Evolutionary conservation across 1,139 yeast genomes (phyloP).

Genomic region (Yamadazyma mexicana): DNA sequence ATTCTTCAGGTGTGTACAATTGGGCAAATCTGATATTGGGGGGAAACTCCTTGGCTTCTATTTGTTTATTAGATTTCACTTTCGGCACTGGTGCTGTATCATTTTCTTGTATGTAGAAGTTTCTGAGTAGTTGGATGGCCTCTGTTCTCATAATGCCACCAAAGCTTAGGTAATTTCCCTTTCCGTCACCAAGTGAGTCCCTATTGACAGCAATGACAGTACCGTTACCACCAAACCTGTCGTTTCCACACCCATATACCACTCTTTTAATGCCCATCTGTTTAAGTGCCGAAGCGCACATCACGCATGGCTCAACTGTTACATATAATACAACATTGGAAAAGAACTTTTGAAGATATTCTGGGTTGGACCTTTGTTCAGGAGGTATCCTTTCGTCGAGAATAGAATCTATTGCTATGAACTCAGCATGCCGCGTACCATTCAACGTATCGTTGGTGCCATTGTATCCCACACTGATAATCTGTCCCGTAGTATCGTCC

Average conservation of each 20-base stretch:
- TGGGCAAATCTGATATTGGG: constrained; percentile 25
- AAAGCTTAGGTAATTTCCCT: constrained; percentile 47
- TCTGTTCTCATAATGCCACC: constrained; percentile 84
- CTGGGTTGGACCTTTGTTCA: constrained; percentile 13
- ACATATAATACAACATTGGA: constrained; percentile 68
- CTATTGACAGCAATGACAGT: constrained; percentile 68
- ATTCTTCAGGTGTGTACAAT: constrained; percentile 24
- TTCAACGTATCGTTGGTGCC: constrained; percentile 83
- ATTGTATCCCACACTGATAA: constrained; percentile 81
- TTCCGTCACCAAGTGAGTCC: constrained; percentile 28
- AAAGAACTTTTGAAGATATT: constrained; percentile 35
- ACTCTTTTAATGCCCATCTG: constrained; percentile 76
- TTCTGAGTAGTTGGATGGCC: constrained; percentile 76
- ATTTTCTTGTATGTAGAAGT: constrained; percentile 84
- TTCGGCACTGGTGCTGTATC: constrained; percentile 82
- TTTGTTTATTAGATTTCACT: constrained; percentile 69
- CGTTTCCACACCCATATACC: constrained; percentile 90
- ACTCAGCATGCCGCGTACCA: constrained; percentile 93
- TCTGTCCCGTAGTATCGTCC: constrained; percentile 42
- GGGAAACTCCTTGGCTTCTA: constrained; percentile 69
- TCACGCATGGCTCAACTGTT: constrained; percentile 96
- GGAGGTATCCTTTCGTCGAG: constrained; percentile 20
- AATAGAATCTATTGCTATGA: constrained; percentile 69
- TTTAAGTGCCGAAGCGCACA: constrained; percentile 93
- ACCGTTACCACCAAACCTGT: constrained; percentile 96